phyloP scores from a whole-genome alignment of 495 filamentous ascomycete species.

The Xylaria bambusicola region DNA sequence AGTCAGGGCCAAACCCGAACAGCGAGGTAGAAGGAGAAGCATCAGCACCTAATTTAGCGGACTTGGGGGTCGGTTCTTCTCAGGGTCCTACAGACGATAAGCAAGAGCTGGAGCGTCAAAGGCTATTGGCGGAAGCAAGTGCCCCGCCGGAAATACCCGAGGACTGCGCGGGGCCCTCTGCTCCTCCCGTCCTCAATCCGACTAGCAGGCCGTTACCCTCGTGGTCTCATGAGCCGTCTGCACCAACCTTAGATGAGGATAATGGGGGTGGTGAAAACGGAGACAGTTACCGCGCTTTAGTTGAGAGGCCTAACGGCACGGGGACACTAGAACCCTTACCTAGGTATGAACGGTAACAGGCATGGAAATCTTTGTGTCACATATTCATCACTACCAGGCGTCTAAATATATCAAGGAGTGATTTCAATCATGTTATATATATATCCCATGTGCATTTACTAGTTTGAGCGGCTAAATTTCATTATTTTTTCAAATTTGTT shows the following conservation, averaged over 20 bases:
- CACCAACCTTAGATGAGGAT: slow-evolving; percentile 66
- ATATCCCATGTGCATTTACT: slow-evolving; percentile 5
- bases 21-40: slow-evolving; percentile 29
- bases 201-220: slow-evolving; percentile 4
- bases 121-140: slow-evolving; percentile 71
- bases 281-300: slow-evolving; percentile 35
- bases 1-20: background rate
- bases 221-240: slow-evolving; percentile 54
- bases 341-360: slow-evolving; percentile 43
- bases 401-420: too few species aligned
- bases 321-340: slow-evolving; percentile 43
- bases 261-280: slow-evolving; percentile 53
- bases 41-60: slow-evolving; percentile 50
- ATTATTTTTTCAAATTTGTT: too few species aligned
- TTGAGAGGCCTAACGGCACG: slow-evolving; percentile 22
- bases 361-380: background rate
- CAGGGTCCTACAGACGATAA: slow-evolving; percentile 69
- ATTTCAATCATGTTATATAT: slow-evolving; percentile 1
- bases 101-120: slow-evolving; percentile 75
- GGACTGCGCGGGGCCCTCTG: slow-evolving; percentile 38
- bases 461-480: slow-evolving; percentile 1
- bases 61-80: slow-evolving; percentile 41
- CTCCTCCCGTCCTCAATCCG: slow-evolving; percentile 22
- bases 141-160: slow-evolving; percentile 59
- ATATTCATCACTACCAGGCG: too few species aligned